Conservation (phyloP, 257 asterid genomes). For the Nemophila menziesii region DNA sequence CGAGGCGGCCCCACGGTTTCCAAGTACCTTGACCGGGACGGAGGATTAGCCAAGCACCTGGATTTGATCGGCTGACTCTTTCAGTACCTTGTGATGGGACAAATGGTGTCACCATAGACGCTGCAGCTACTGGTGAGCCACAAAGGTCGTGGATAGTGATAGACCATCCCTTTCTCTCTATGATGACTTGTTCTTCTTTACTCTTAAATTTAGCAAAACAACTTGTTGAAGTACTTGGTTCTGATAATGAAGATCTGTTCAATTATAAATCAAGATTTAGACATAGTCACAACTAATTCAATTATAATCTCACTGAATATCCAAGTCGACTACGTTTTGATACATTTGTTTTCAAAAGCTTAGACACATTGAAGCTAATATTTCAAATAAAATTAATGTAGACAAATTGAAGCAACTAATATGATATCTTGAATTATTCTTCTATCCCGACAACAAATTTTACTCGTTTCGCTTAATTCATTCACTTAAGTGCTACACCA, state of each 20-base stretch:
- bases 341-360: too few relatives aligned
- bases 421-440: not conserved
- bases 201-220: conserved; percentile 34
- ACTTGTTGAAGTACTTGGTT: conserved; percentile 50
- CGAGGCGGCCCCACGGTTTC: conserved; percentile 97
- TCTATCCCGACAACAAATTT: not conserved
- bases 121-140: conserved; percentile 92
- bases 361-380: not conserved
- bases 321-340: too few relatives aligned
- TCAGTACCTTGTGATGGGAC: conserved; percentile 80
- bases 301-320: too few relatives aligned
- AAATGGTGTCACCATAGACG: conserved; percentile 95
- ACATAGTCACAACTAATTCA: not conserved
- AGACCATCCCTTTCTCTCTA: conserved; percentile 96
- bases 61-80: conserved; percentile 68
- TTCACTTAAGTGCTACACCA: too few relatives aligned
- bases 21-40: conserved; percentile 75
- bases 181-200: conserved; percentile 21
- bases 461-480: too few relatives aligned
- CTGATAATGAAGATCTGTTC: conserved; percentile 66
- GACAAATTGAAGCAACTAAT: not conserved
- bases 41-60: conserved; percentile 97
- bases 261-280: conserved; percentile 12
- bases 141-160: conserved; percentile 90
- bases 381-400: not conserved